phyloP scores from a whole-genome alignment of 2,329 filamentous ascomycete genomes.

The Fusarium torulosum region DNA sequence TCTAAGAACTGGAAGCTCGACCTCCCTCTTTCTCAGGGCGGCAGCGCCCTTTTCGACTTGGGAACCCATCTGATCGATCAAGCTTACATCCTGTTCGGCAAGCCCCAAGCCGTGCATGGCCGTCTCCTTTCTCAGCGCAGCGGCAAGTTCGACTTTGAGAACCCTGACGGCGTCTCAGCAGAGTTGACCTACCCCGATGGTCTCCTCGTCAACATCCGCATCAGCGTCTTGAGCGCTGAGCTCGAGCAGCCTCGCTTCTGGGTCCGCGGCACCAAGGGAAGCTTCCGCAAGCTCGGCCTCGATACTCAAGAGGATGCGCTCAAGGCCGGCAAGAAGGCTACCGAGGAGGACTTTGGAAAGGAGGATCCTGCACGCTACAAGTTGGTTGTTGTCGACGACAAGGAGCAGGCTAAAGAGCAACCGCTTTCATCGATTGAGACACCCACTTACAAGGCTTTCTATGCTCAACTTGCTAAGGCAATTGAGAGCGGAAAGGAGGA shows the following conservation, averaged over 20 bases:
- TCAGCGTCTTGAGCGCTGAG: slow-evolving; percentile 76
- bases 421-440: slow-evolving; percentile 71
- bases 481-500: slow-evolving; percentile 62
- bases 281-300: slow-evolving; percentile 77
- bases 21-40: slow-evolving; percentile 70
- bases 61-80: slow-evolving; percentile 84
- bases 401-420: slow-evolving; percentile 64
- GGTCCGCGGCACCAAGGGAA: slow-evolving; percentile 80
- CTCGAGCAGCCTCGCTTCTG: slow-evolving; percentile 79
- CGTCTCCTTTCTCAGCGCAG: slow-evolving; percentile 76
- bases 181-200: slow-evolving; percentile 75
- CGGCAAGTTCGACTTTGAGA: slow-evolving; percentile 59
- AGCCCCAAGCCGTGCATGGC: slow-evolving; percentile 75
- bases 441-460: slow-evolving; percentile 77
- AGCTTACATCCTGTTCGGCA: slow-evolving; percentile 76
- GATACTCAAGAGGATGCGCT: slow-evolving; percentile 84
- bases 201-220: slow-evolving; percentile 76
- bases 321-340: slow-evolving; percentile 70
- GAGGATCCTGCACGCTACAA: slow-evolving; percentile 72
- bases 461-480: slow-evolving; percentile 65
- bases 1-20: slow-evolving; percentile 75
- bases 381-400: slow-evolving; percentile 66
- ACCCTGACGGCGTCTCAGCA: slow-evolving; percentile 71
- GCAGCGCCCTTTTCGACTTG: slow-evolving; percentile 78
- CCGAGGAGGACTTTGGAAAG: slow-evolving; percentile 72